These are phyloP conservation scores for Aspergillus costaricaensis DNA, from an alignment of 2,329 filamentous ascomycete genomes.

Conservation along the genomic window DNA sequence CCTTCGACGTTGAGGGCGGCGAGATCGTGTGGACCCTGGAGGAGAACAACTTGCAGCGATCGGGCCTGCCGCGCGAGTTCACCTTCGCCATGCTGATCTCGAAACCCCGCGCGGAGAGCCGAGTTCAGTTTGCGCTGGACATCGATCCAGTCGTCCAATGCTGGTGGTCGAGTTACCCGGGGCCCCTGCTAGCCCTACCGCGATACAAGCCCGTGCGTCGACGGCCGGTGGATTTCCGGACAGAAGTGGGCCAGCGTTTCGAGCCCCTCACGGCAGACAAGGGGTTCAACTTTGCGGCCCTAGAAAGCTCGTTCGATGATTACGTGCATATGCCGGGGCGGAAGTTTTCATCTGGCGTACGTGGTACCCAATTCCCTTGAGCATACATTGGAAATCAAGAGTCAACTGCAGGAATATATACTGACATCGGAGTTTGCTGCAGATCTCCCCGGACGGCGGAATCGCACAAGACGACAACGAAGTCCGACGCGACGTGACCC, in stretches of 20 bases:
- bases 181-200: constrained; percentile 41
- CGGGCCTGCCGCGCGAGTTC: constrained; percentile 54
- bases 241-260: constrained; percentile 49
- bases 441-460: constrained; percentile 24
- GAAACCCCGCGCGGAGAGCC: constrained; percentile 45
- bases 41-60: constrained; percentile 52
- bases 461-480: constrained; percentile 15
- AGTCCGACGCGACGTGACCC: constrained; percentile 9
- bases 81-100: constrained; percentile 54
- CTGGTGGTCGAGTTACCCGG: constrained; percentile 46
- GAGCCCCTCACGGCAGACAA: constrained; percentile 34
- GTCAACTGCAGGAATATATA: no score
- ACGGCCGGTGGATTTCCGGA: constrained; percentile 42
- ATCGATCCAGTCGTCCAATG: constrained; percentile 47
- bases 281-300: constrained; percentile 51
- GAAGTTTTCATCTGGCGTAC: constrained; percentile 35
- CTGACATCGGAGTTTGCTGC: no score
- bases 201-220: constrained; percentile 43
- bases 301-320: constrained; percentile 46
- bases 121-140: constrained; percentile 43
- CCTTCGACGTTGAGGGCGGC: constrained; percentile 46
- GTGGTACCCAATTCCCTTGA: constrained; percentile 1
- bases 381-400: no score
- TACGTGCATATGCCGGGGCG: constrained; percentile 51
- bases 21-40: constrained; percentile 55